phyloP scores from a whole-genome alignment of 306 rosid species.

The Biancaea sappan region DNA sequence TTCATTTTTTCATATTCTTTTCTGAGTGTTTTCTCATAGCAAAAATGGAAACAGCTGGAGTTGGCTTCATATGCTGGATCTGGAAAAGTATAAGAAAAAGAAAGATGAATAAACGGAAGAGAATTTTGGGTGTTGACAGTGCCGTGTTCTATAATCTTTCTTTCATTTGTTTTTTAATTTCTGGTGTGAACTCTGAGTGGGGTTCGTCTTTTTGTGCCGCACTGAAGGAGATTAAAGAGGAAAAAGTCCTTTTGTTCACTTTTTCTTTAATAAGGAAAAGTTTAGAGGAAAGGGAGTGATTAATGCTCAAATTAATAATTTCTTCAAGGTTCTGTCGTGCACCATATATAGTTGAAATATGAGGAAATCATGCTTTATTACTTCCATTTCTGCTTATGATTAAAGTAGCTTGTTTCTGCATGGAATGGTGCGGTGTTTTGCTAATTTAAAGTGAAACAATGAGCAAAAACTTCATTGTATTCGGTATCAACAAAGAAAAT shows the following conservation, averaged over 20 bases:
- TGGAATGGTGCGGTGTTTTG: slow-evolving; percentile 30
- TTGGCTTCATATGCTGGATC: slow-evolving; percentile 75
- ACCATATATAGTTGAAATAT: slow-evolving; percentile 28
- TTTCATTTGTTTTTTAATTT: slow-evolving; percentile 31
- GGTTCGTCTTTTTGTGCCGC: slow-evolving; percentile 49
- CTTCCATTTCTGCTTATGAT: slow-evolving; percentile 35
- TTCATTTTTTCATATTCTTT: slow-evolving; percentile 3
- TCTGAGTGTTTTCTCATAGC: slow-evolving; percentile 39
- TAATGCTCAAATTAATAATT: slow-evolving; percentile 31
- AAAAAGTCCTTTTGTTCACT: slow-evolving; percentile 36
- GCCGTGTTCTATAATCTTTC: slow-evolving; percentile 64
- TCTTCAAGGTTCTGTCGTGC: slow-evolving; percentile 30
- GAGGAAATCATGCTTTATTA: slow-evolving; percentile 15
- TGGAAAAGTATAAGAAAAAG: slow-evolving; percentile 50
- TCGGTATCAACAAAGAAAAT: neutral
- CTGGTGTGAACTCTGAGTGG: slow-evolving; percentile 46
- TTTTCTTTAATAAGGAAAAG: slow-evolving; percentile 38
- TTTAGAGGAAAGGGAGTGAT: slow-evolving; percentile 35
- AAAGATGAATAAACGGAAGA: slow-evolving; percentile 41
- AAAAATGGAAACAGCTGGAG: slow-evolving; percentile 62
- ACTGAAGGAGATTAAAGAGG: slow-evolving; percentile 48
- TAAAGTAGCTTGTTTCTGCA: slow-evolving; percentile 25
- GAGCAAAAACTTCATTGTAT: too few relatives aligned
- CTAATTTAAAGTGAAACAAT: slow-evolving; percentile 28
- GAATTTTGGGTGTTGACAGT: slow-evolving; percentile 38